Evolutionary conservation across 352 stramenopile species (phyloP).

Genomic region (Phytophthora lateralis): DNA sequence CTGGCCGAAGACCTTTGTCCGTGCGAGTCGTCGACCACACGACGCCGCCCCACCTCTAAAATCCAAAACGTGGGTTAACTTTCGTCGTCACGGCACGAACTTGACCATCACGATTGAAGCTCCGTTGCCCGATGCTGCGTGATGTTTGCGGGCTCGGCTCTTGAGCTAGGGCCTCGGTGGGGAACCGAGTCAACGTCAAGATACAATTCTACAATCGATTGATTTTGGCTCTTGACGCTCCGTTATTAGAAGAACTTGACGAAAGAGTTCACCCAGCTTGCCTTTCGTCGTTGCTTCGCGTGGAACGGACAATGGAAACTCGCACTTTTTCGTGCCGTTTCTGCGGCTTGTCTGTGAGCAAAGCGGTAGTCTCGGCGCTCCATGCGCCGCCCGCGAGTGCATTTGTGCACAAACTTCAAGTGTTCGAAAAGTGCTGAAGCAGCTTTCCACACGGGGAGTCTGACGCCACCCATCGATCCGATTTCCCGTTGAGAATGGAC

Average conservation of each 20-base stretch:
- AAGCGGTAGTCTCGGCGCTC: neutral
- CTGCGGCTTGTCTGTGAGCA: neutral
- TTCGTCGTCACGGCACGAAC: neutral
- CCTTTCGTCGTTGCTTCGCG: neutral
- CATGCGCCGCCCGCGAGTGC: neutral
- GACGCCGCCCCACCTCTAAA: too few species aligned
- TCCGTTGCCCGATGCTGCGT: neutral
- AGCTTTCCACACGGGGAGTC: too few species aligned
- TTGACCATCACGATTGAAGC: neutral
- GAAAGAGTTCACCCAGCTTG: neutral
- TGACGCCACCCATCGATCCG: too few species aligned
- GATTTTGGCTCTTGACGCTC: neutral
- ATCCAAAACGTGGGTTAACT: neutral
- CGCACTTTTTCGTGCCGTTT: neutral
- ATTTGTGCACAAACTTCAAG: too few species aligned
- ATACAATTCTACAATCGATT: slow-evolving; percentile 25
- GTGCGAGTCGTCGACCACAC: too few species aligned
- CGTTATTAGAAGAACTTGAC: too few species aligned
- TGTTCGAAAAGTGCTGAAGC: too few species aligned
- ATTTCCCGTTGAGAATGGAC: too few species aligned
- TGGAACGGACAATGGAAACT: neutral
- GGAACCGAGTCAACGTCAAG: slow-evolving; percentile 1
- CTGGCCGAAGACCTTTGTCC: too few species aligned
- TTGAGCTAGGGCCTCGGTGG: slow-evolving; percentile 3
- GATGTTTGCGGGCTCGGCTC: neutral